A percentile compares a stretch with the other conserved stretches of the same genome.
These are phyloP conservation scores for Clonostachys sp. DNA, from an alignment of 2,329 filamentous ascomycete genomes.

Conservation along the genomic window DNA sequence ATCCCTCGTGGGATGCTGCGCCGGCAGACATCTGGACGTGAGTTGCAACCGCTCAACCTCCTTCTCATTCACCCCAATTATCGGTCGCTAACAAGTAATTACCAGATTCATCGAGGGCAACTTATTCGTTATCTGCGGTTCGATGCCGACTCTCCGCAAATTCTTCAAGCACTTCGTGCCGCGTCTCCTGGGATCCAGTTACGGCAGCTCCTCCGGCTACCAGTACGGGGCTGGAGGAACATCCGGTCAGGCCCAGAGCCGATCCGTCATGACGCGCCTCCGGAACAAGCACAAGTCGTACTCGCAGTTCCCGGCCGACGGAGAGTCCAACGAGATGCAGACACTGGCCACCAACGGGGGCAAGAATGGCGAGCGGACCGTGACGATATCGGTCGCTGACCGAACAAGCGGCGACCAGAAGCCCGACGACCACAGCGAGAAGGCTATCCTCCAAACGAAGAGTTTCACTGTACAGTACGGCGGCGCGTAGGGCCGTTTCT, in stretches of 20 bases:
- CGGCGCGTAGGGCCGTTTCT: no score
- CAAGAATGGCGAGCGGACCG: slow-evolving; percentile 2
- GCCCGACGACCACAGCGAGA: slow-evolving; percentile 14
- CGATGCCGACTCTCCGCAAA: slow-evolving; percentile 27
- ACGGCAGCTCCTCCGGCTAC: background rate
- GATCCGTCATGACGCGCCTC: slow-evolving; percentile 3
- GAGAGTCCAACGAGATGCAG: slow-evolving; percentile 6
- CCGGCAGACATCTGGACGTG: slow-evolving; percentile 19
- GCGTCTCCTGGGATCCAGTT: slow-evolving; percentile 9
- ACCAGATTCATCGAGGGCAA: slow-evolving; percentile 28
- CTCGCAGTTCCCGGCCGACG: slow-evolving; percentile 7
- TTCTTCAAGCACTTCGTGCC: slow-evolving; percentile 26
- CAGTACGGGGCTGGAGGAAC: slow-evolving; percentile 1
- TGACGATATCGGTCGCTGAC: slow-evolving; percentile 5
- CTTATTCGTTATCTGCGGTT: slow-evolving; percentile 31
- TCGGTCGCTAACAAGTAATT: background rate
- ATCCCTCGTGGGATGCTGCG: slow-evolving; percentile 20
- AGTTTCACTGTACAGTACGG: slow-evolving; percentile 12
- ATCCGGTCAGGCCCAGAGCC: background rate
- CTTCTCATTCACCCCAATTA: background rate
- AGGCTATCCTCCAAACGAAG: slow-evolving; percentile 15
- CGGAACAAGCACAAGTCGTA: slow-evolving; percentile 9
- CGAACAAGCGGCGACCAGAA: slow-evolving; percentile 1
- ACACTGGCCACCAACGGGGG: slow-evolving; percentile 4
- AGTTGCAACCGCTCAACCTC: slow-evolving; percentile 5